Conservation (phyloP, 371 early-diverging fungal species). For the Syncephalastrum monosporum region DNA sequence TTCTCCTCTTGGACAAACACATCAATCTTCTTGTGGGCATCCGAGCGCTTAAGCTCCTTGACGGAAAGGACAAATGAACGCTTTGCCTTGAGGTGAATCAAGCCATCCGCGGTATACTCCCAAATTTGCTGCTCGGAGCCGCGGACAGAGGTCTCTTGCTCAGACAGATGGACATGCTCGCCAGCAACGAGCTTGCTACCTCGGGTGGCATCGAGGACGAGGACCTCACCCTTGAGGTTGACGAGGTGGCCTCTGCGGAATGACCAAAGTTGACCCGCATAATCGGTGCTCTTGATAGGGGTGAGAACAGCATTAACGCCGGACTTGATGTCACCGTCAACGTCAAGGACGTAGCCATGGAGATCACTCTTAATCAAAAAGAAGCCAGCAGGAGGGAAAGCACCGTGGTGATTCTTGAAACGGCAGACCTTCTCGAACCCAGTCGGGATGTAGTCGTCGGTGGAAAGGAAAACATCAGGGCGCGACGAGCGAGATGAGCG, state of each 20-base stretch:
- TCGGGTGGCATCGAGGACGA: conserved; percentile 35
- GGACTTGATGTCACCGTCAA: conserved; percentile 23
- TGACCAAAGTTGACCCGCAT: conserved; percentile 54
- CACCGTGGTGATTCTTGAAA: conserved; percentile 31
- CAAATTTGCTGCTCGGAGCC: conserved; percentile 33
- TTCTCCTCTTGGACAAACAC: conserved; percentile 42
- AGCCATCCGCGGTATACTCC: conserved; percentile 33
- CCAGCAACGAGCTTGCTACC: conserved; percentile 20
- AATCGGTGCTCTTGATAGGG: conserved; percentile 32
- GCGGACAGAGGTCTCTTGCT: conserved; percentile 12
- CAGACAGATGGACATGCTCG: conserved; percentile 30
- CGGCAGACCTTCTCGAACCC: conserved; percentile 43
- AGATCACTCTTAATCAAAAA: conserved; percentile 47
- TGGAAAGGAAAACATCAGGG: conserved; percentile 15
- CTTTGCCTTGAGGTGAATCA: conserved; percentile 26
- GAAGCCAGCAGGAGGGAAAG: conserved; percentile 34
- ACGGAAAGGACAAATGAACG: conserved; percentile 35
- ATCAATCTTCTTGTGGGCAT: conserved; percentile 20
- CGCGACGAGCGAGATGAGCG: conserved; percentile 7
- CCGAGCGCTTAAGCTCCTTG: conserved; percentile 31
- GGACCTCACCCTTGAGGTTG: conserved; percentile 42
- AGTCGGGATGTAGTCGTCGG: conserved; percentile 32
- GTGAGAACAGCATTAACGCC: conserved; percentile 28
- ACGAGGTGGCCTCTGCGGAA: conserved; percentile 45
- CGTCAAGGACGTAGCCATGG: conserved; percentile 43